Evolutionary conservation across 371 early-diverging fungal species (phyloP).

Genomic region (Mortierella sp.): DNA sequence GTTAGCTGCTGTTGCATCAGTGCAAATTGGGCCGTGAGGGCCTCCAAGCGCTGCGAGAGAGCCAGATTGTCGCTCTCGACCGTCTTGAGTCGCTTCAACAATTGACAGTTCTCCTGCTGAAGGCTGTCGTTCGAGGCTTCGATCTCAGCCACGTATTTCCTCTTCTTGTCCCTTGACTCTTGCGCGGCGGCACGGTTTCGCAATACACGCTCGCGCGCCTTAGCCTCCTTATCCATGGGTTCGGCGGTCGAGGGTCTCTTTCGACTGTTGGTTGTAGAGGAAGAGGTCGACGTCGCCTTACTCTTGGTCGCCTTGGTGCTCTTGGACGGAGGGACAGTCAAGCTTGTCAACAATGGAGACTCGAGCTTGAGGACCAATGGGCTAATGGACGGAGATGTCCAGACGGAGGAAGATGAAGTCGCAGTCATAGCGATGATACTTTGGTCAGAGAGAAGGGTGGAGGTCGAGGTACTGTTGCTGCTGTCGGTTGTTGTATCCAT

Average conservation of each 20-base stretch:
- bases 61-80: conserved; percentile 72
- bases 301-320: conserved; percentile 9
- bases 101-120: conserved; percentile 70
- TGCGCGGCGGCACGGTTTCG: conserved; percentile 94
- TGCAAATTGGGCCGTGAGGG: conserved; percentile 66
- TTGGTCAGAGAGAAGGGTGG: conserved; percentile 35
- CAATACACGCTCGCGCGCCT: conserved; percentile 74
- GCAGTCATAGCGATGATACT: conserved; percentile 42
- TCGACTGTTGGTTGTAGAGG: conserved; percentile 31
- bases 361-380: conserved; percentile 50
- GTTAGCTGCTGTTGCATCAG: conserved; percentile 62
- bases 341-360: conserved; percentile 33
- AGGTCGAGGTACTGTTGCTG: conserved; percentile 6
- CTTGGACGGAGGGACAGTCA: background rate
- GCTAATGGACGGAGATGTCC: conserved; percentile 40
- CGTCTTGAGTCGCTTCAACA: conserved; percentile 68
- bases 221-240: conserved; percentile 63
- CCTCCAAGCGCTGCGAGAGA: conserved; percentile 69
- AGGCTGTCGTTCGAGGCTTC: conserved; percentile 77
- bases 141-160: conserved; percentile 80
- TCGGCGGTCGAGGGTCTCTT: conserved; percentile 52
- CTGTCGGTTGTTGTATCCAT: conserved; percentile 24
- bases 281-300: conserved; percentile 8
- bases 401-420: conserved; percentile 17
- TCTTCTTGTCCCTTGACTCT: conserved; percentile 90